phyloP scores from a whole-genome alignment of 139 green algal genomes.

The Coccomyxa sp. region DNA sequence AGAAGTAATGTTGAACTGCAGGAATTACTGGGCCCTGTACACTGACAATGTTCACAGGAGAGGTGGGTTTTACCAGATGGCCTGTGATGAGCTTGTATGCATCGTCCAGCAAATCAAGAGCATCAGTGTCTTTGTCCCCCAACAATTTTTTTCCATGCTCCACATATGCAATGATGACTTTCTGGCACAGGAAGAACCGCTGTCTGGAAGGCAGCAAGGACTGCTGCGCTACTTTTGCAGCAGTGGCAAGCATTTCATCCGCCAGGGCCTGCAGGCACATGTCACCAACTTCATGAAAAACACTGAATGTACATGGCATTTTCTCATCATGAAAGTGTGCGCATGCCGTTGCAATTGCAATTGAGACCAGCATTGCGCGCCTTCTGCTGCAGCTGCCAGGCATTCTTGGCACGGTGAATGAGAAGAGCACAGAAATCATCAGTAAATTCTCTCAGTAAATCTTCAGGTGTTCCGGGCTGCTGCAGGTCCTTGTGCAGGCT shows the following conservation, averaged over 20 bases:
- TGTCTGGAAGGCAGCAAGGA: not conserved
- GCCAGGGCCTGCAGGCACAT: constrained; percentile 14
- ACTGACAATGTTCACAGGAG: not conserved
- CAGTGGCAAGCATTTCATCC: not conserved
- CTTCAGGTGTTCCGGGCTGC: not conserved
- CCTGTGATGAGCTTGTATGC: constrained; percentile 3
- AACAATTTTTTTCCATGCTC: not conserved
- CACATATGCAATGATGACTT: not conserved
- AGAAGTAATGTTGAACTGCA: not conserved
- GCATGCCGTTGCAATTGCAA: not conserved
- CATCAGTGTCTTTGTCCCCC: not conserved
- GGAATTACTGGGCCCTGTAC: not conserved
- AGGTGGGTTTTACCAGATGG: not conserved
- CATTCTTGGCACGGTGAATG: constrained; percentile 1
- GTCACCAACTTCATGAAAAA: not conserved
- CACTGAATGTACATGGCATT: not conserved
- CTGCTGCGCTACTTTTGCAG: constrained; percentile 1
- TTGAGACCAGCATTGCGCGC: not conserved
- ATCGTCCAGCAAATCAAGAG: constrained; percentile 8
- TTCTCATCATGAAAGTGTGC: not conserved
- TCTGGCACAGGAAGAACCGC: not conserved
- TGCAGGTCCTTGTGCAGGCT: not conserved
- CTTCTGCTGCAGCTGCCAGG: constrained; percentile 17
- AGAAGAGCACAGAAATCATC: not conserved
- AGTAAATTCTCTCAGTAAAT: not conserved